Conservation (phyloP, 2,329 filamentous ascomycete species). For the Fusarium humuli region DNA sequence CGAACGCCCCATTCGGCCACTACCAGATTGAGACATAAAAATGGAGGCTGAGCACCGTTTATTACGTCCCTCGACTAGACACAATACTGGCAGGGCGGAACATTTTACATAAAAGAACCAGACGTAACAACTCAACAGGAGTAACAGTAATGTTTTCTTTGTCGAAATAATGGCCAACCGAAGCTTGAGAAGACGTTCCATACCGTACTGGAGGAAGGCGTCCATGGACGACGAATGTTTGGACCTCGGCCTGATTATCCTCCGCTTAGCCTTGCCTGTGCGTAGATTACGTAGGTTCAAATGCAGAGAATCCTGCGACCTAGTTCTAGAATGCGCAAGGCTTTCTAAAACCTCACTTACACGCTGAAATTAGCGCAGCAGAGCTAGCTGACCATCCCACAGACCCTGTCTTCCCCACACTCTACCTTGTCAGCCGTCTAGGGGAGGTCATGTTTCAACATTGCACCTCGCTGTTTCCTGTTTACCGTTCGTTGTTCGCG, state of each 20-base stretch:
- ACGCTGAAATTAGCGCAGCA: background rate
- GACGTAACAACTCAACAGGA: too few relatives aligned
- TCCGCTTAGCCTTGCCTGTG: background rate
- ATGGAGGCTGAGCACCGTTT: background rate
- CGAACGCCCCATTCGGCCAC: background rate
- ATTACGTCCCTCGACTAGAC: background rate
- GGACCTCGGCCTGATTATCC: background rate
- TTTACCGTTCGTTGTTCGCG: too few relatives aligned
- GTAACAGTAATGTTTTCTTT: too few relatives aligned
- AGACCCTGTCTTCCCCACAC: background rate
- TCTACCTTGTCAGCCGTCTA: background rate
- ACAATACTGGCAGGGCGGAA: too few relatives aligned
- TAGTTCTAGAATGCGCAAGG: background rate
- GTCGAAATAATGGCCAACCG: too few relatives aligned
- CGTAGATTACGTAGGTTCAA: background rate
- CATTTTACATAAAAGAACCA: too few relatives aligned
- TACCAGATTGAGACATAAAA: background rate
- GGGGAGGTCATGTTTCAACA: too few relatives aligned
- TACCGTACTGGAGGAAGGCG: too few relatives aligned
- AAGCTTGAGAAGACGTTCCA: too few relatives aligned
- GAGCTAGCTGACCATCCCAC: background rate
- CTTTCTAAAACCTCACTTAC: background rate
- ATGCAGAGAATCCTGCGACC: background rate
- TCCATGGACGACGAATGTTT: too few relatives aligned
- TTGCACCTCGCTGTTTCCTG: too few relatives aligned